Evolutionary conservation across 768 basidiomycete species (phyloP).

Genomic region (Hebeloma cylindrosporum): DNA sequence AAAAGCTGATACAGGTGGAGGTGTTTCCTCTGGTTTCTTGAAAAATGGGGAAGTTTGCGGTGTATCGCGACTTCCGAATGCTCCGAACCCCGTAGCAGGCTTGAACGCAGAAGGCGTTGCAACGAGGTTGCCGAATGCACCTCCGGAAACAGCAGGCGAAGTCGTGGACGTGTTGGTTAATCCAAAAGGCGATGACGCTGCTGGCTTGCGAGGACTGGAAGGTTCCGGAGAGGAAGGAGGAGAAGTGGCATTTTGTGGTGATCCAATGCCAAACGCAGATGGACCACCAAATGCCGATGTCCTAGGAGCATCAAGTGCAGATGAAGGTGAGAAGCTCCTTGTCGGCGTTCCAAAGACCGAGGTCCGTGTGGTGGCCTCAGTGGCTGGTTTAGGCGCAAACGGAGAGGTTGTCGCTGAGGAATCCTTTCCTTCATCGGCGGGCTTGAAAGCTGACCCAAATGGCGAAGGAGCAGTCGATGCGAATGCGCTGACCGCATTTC

Average conservation of each 20-base stretch:
- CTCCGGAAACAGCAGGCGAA: constrained; percentile 15
- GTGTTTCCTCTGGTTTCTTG: constrained; percentile 35
- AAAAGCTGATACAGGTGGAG: constrained; percentile 41
- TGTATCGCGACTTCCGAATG: constrained; percentile 42
- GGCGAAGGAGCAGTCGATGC: constrained; percentile 9
- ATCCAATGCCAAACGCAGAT: constrained; percentile 4
- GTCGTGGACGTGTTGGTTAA: constrained; percentile 3
- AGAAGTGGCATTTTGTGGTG: too few relatives aligned
- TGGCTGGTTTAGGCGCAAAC: neutral
- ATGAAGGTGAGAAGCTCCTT: neutral
- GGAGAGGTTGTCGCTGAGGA: neutral
- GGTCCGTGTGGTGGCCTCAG: constrained; percentile 11
- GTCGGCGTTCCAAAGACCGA: constrained; percentile 21
- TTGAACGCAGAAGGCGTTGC: constrained; percentile 31
- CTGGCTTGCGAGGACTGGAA: too few relatives aligned
- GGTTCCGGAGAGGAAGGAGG: constrained; percentile 31
- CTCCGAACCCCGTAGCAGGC: constrained; percentile 46
- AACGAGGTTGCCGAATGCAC: constrained; percentile 34
- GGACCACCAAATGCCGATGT: constrained; percentile 4
- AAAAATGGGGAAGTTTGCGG: constrained; percentile 55
- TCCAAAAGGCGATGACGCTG: constrained; percentile 5
- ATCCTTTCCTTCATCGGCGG: too few relatives aligned
- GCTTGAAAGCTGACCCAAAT: constrained; percentile 2
- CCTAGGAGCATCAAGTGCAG: neutral
- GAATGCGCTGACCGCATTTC: constrained; percentile 31